phyloP scores from a whole-genome alignment of 1,284 basidiomycete species.

The Sanghuangporus sanghuang region DNA sequence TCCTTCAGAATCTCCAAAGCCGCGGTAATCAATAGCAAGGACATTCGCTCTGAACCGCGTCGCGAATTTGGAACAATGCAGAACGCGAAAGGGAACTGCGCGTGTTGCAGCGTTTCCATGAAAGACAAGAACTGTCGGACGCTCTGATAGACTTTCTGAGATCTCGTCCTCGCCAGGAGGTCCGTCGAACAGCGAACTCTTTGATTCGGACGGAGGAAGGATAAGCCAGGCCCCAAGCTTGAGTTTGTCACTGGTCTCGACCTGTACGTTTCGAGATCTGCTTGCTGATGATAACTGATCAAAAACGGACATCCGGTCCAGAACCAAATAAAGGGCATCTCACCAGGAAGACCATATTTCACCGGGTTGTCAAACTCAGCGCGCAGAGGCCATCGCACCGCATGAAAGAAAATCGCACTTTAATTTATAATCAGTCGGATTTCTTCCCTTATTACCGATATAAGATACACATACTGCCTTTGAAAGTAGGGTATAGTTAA shows the following conservation, averaged over 20 bases:
- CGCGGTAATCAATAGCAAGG: conserved; percentile 86
- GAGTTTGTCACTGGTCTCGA: conserved; percentile 74
- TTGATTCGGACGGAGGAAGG: conserved; percentile 67
- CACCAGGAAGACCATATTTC: conserved; percentile 78
- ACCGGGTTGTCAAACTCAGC: conserved; percentile 66
- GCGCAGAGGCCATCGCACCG: conserved; percentile 57
- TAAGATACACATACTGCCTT: conserved; percentile 57
- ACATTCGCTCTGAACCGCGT: conserved; percentile 70
- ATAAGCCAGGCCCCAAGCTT: conserved; percentile 88
- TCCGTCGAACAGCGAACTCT: conserved; percentile 25
- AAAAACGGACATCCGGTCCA: neutral
- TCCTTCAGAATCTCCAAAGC: conserved; percentile 85
- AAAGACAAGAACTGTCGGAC: conserved; percentile 82
- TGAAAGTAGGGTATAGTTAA: conserved; percentile 65
- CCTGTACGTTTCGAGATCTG: conserved; percentile 68
- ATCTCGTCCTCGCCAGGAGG: conserved; percentile 32
- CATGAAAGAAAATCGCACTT: conserved; percentile 64
- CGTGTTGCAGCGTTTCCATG: conserved; percentile 89
- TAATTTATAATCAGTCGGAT: neutral
- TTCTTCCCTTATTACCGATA: neutral
- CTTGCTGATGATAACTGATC: conserved; percentile 13
- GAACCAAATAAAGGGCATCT: neutral
- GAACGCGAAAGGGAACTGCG: conserved; percentile 58
- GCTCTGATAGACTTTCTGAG: conserved; percentile 43
- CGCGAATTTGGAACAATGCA: conserved; percentile 57